Evolutionary conservation across 1,284 basidiomycete genomes (phyloP).

Genomic region (Psilocybe mexicana): DNA sequence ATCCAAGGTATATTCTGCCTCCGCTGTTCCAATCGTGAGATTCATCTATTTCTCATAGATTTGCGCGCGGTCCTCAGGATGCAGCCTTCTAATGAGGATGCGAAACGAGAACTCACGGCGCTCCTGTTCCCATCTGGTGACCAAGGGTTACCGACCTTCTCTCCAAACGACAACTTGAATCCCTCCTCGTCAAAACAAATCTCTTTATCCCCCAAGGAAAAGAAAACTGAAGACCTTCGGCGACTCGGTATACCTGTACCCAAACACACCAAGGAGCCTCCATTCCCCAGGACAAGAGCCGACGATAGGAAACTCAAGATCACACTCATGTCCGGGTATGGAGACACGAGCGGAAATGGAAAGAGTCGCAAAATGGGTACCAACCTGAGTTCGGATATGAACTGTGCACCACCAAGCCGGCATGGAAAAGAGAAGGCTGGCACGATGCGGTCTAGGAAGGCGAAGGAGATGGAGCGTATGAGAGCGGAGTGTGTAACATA

Average conservation of each 20-base stretch:
- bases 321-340: constrained; percentile 27
- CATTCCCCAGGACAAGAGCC: constrained; percentile 46
- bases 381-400: constrained; percentile 1
- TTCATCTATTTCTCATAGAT: constrained; percentile 38
- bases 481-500: constrained; percentile 49
- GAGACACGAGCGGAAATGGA: constrained; percentile 8
- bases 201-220: constrained; percentile 14
- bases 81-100: constrained; percentile 62
- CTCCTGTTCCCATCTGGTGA: constrained; percentile 29
- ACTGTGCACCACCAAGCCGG: constrained; percentile 12
- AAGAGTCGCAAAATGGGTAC: constrained; percentile 12
- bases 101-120: constrained; percentile 49
- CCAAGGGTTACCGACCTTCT: constrained; percentile 21
- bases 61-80: constrained; percentile 56
- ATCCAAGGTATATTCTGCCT: constrained; percentile 45
- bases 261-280: constrained; percentile 43
- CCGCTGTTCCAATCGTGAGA: background rate
- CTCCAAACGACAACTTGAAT: constrained; percentile 7
- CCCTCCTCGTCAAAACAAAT: constrained; percentile 24
- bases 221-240: constrained; percentile 20
- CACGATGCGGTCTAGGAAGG: constrained; percentile 29
- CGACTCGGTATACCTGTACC: constrained; percentile 33
- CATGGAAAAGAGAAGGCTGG: constrained; percentile 29
- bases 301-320: constrained; percentile 58
- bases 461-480: constrained; percentile 42